Base-by-base conservation (phyloP, 106 monocot genomes). In the Narthecium ossifragum region DNA sequence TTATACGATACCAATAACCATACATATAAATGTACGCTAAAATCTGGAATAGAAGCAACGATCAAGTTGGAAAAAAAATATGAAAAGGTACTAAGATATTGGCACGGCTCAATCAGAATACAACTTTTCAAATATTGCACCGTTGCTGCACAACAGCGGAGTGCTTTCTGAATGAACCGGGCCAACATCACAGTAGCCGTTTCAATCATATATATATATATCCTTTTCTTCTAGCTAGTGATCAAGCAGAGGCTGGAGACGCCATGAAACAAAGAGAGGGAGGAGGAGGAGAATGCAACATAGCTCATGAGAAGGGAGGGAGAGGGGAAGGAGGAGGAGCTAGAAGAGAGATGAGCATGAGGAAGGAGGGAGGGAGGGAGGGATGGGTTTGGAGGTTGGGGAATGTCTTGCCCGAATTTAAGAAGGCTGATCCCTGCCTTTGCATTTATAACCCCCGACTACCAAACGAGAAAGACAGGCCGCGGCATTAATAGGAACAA, bases 71-170 rank as follows among this genome's bases (percentile, higher is more conserved):
- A 23, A 5, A 8, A 21, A 9, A 23, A 23, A 3, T 22, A 82
- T 85, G 90, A 86, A 91, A 85, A 55, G 74, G 79, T 31, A 82
- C 93, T 89, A 74, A 85, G 88, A 93, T 93, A 93, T 93, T 93
- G 93, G 80, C 88, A 89, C 88, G 93, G 93, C 93, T 88, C 93
- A 93, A 93, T 93, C 93, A 93, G 67, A 78, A 72, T 17, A 54
- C 46, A 30, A 5, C 5, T 23, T 11, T 49, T 10, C 4, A 59
- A 39, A 6, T 3, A 7, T 11, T 14, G 17, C 22, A 25, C 18
- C 11, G 13, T 34, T 46, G 5, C 0, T 27, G 9, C 0, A n/a
- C n/a, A 4, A 28, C 45, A 20, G 15, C 29, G 27, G 6, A 45
- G n/a, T 43, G 26, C 1, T 27, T 28, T 86, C 85, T 86, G 85